Conservation (phyloP, 2,329 filamentous ascomycete genomes). For the Pestalotiopsis fici region DNA sequence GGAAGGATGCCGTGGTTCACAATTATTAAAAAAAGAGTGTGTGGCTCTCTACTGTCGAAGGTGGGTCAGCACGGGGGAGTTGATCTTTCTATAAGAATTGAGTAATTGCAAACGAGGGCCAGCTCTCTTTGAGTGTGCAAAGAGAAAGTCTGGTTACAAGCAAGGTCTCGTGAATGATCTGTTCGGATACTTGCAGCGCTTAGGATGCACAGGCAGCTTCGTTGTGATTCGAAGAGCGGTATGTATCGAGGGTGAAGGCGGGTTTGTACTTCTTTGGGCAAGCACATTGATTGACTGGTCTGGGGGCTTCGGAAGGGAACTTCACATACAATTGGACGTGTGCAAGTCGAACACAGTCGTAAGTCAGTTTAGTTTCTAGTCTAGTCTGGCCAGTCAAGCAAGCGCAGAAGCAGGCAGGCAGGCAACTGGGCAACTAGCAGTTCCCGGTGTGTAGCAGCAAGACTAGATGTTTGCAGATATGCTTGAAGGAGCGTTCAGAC, state of each 20-base stretch:
- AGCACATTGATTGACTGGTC: constrained; percentile 12
- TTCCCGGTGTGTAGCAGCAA: constrained; percentile 17
- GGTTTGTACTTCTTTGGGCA: constrained; percentile 24
- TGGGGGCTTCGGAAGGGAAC: constrained; percentile 16
- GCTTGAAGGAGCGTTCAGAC: constrained; percentile 26
- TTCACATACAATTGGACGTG: constrained; percentile 18
- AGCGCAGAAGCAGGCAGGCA: not conserved
- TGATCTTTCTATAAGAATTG: constrained; percentile 5
- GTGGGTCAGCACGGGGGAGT: constrained; percentile 1
- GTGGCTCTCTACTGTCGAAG: constrained; percentile 4
- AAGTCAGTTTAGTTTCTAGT: constrained; percentile 15
- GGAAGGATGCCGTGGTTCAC: not conserved
- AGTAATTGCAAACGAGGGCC: constrained; percentile 7
- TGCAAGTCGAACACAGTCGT: constrained; percentile 22
- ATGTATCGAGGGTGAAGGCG: constrained; percentile 20
- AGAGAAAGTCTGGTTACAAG: not conserved
- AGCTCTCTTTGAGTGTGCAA: not conserved
- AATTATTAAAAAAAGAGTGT: not conserved
- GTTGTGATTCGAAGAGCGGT: constrained; percentile 22
- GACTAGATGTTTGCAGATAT: constrained; percentile 29
- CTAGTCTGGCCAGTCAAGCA: not conserved
- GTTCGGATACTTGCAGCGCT: constrained; percentile 21
- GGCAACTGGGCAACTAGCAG: constrained; percentile 21
- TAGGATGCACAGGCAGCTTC: constrained; percentile 18
- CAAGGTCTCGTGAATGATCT: constrained; percentile 22